A percentile compares a stretch with the other conserved stretches of the same genome.
These are phyloP conservation scores for Barbarea vulgaris DNA, from an alignment of 345 rosid genomes.

Conservation along the genomic window DNA sequence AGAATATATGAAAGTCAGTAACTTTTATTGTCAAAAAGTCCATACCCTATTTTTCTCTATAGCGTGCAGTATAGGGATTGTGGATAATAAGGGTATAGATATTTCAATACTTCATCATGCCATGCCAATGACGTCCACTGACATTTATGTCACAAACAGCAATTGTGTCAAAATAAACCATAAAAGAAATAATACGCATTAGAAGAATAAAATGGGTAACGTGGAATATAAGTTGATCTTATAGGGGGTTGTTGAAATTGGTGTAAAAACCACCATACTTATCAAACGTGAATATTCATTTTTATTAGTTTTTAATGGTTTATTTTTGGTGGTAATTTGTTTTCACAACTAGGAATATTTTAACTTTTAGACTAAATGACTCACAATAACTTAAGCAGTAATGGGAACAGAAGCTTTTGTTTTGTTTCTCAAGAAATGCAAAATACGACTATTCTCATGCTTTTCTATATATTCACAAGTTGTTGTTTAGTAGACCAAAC, in stretches of 20 bases:
- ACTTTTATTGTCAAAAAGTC: background rate
- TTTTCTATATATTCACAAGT: background rate
- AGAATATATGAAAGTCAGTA: slow-evolving; percentile 4
- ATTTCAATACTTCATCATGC: background rate
- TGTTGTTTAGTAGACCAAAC: background rate
- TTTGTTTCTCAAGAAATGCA: background rate
- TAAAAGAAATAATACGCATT: background rate
- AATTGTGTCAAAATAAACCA: background rate
- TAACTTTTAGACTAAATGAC: background rate
- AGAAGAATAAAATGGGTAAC: background rate
- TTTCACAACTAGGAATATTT: background rate
- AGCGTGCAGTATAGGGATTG: background rate
- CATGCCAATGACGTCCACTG: background rate
- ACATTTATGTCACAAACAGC: slow-evolving; percentile 2
- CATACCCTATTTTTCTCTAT: background rate
- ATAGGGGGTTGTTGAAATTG: background rate
- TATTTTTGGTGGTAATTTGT: background rate
- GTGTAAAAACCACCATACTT: background rate
- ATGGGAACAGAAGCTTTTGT: background rate
- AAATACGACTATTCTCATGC: background rate
- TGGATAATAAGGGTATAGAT: background rate
- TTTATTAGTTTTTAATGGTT: background rate
- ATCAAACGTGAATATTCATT: background rate
- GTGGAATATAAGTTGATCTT: background rate
- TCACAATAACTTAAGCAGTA: background rate